Evolutionary conservation across 192 early-diverging fungal species (phyloP), one percentile per base, ranked within the genome.

Genomic region (Jimgerdemannia lactiflua): DNA sequence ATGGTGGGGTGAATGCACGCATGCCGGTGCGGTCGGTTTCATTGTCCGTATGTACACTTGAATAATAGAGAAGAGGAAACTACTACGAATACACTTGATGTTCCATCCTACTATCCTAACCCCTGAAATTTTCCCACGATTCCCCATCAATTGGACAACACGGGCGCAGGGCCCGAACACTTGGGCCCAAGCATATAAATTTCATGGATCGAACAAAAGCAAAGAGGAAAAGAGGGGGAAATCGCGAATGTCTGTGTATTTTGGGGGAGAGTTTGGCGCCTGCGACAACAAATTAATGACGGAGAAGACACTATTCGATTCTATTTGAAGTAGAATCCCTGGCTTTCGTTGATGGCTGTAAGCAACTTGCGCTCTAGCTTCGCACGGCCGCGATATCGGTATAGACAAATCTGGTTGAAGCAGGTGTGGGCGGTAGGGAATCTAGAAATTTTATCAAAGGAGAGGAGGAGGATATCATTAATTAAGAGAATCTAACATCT

Each of bases 401-500:
- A 95, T 4, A 98, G 81, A 11, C 94, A 88, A 20, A 98, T 80
- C 76, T 96, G 95, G 78, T 98, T 97, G 75, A 95, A 97, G 79
- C 97, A 98, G 0, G 97, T 98, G 77, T 96, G 97, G 4, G 97
- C 95, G 44, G 92, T 89, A 2, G 97, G 97, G 49, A 96, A 84
- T 19, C 95, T 87, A 70, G 77, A 42, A 91, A 29, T 29, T 29
- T 29, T 29, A 29, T 29, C 6, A 2, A 20, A 44, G 43, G 9
- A 14, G 6, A 4, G 40, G 39, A 43, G 18, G 29, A 54, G n/a
- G n/a, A 69, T 71, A 19, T 54, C 14, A 75, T 73, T n/a, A 73
- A 40, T 19, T 40, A 73, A 73, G 39, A 66, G 29, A 64, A 73
- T 29, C 29, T 29, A 29, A 29, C 29, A 29, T 29, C 29, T 29